Percentiles rank a stretch among this genome's conserved stretches.
These are phyloP conservation scores for Artemisia argyi DNA, from an alignment of 129 eudicot species.

Conservation along the genomic window DNA sequence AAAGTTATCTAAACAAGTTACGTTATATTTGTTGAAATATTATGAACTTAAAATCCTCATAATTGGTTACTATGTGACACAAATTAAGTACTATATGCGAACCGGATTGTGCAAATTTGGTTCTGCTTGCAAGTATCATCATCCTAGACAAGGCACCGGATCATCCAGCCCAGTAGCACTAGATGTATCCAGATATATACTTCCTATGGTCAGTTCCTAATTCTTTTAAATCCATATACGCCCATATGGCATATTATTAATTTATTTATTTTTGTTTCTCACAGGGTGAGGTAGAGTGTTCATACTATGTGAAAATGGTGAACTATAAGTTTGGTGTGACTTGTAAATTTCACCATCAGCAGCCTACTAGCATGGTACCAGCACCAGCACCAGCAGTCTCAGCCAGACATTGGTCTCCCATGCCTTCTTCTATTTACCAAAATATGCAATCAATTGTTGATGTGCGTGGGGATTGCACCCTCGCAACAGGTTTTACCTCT, in stretches of 20 bases:
- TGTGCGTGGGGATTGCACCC: too few species aligned
- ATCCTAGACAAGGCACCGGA: constrained; percentile 80
- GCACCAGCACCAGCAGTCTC: constrained; percentile 50
- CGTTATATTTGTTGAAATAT: too few species aligned
- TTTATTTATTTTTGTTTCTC: background rate
- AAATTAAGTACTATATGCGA: constrained; percentile 73
- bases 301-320: constrained; percentile 79
- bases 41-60: too few species aligned
- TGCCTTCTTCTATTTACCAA: too few species aligned
- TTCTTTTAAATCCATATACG: background rate
- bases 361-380: constrained; percentile 51
- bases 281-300: constrained; percentile 89
- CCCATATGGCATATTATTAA: too few species aligned
- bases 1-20: background rate
- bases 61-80: background rate
- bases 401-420: too few species aligned
- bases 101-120: constrained; percentile 85
- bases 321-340: constrained; percentile 88
- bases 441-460: too few species aligned
- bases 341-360: constrained; percentile 92
- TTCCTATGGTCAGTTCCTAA: constrained; percentile 61
- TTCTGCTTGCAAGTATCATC: constrained; percentile 83
- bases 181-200: constrained; percentile 72
- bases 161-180: constrained; percentile 48
- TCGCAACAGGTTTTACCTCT: too few species aligned